Percentiles rank a stretch among this genome's conserved stretches.
These are phyloP conservation scores for Fusarium torreyae DNA, from an alignment of 2,329 filamentous ascomycete genomes.

Conservation along the genomic window DNA sequence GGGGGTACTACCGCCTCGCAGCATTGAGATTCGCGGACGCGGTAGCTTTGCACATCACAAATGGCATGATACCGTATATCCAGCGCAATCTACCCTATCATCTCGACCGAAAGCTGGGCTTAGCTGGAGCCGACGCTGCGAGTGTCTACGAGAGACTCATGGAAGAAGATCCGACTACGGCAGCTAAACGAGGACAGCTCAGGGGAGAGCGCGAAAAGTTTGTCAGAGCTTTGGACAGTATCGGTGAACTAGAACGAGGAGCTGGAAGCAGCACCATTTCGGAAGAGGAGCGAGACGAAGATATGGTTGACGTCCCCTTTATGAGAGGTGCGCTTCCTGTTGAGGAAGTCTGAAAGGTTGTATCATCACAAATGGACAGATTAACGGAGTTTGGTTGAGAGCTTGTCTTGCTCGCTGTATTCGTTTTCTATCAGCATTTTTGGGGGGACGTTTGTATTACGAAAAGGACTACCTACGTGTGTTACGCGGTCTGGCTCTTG, in stretches of 20 bases:
- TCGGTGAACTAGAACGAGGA: conserved; percentile 60
- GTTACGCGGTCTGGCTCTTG: conserved; percentile 11
- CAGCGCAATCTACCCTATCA: conserved; percentile 58
- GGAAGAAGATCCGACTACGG: conserved; percentile 64
- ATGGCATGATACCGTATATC: conserved; percentile 64
- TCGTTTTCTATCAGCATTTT: conserved; percentile 1
- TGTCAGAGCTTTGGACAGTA: conserved; percentile 62
- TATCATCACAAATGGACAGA: neutral
- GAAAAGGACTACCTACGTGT: neutral
- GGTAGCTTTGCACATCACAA: conserved; percentile 63
- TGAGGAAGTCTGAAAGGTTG: conserved; percentile 38
- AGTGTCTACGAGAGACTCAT: conserved; percentile 61
- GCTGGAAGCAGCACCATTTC: conserved; percentile 39
- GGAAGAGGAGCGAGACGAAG: conserved; percentile 37
- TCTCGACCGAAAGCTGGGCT: conserved; percentile 61
- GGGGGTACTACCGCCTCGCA: conserved; percentile 79
- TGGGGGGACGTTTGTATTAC: neutral
- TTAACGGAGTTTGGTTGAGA: neutral
- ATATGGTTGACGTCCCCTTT: conserved; percentile 24
- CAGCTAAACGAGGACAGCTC: conserved; percentile 58
- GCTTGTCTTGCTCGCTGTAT: neutral
- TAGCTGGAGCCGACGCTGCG: conserved; percentile 52
- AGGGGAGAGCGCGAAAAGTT: conserved; percentile 64
- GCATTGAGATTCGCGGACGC: conserved; percentile 75
- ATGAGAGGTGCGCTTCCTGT: conserved; percentile 46